Base-by-base conservation (phyloP, 2,329 filamentous ascomycete genomes). In the Pyrenochaeta sp. region DNA sequence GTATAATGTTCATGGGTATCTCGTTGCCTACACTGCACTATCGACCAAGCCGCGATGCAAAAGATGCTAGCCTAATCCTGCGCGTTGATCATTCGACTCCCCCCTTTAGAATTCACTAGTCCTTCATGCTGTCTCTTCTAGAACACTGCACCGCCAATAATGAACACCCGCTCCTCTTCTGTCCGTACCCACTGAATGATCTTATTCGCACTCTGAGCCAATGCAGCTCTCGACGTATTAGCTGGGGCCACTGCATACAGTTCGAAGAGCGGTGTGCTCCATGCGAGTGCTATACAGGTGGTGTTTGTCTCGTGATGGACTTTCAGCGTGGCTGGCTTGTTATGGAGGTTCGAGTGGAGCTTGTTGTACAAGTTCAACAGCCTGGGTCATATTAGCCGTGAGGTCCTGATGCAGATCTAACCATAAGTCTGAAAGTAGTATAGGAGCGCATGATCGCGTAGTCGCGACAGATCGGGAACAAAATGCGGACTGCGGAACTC, bases 101-200 rank as follows among this genome's bases (percentile, higher is more conserved):
- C 39, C 3, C n/a, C 4, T 42, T 42, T 12, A 30, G 9, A 30
- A 1, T 30, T 30, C 9, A 30, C 28, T 5, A 5, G 28, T 30
- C 28, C 19, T 19, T 19, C 9, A 30, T 24, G 8, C 19, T 27
- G 25, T 43, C 10, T 10, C 12, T 24, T 15, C 52, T 56, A 84
- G 62, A 84, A 84, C 22, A 98, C 94, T 43, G 93, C 95, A n/a
- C 95, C 96, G 1, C 95, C 95, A 73, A 99, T 95, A 58, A 99
- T 97, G 73, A 99, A 99, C 5, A 98, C 82, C 56, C 95, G 84
- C 78, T 98, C 93, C 78, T 98, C 94, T 78, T 99, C 95, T 65
- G 89, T 85, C 73, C 91, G 90, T 1, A 94, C 90, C 93, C 94
- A 99, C 72, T 95, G 91, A 5, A 96, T 89, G 49, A 99, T 88